These are phyloP conservation scores for Setaria italica DNA, from an alignment of 202 grass and related monocot species.

Conservation along the genomic window DNA sequence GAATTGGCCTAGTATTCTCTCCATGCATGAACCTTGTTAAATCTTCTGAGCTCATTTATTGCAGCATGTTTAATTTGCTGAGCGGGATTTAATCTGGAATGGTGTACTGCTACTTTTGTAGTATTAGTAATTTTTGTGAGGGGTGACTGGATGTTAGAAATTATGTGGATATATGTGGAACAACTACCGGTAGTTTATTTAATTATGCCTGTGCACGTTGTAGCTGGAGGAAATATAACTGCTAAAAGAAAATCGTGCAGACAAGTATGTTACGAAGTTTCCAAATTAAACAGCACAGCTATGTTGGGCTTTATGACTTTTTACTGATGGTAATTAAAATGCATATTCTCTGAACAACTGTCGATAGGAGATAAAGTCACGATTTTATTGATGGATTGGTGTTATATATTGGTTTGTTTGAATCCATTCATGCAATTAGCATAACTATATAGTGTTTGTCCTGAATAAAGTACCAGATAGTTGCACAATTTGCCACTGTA, in stretches of 20 bases:
- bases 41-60: background rate
- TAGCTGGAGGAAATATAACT: background rate
- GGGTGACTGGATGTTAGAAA: background rate
- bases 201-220: conserved; percentile 2
- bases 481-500: background rate
- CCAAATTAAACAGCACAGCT: background rate
- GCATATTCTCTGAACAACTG: background rate
- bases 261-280: background rate
- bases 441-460: background rate
- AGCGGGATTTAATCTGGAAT: background rate
- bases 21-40: background rate
- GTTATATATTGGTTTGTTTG: background rate
- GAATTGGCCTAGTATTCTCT: background rate
- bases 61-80: background rate
- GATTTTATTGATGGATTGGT: background rate
- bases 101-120: background rate
- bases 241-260: background rate
- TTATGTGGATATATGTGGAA: background rate
- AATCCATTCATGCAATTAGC: background rate
- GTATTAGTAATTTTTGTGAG: background rate
- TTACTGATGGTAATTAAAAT: background rate
- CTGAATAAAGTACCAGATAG: background rate
- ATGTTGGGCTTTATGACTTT: conserved; percentile 19
- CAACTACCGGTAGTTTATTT: background rate
- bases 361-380: background rate